Evolutionary conservation across 1,284 basidiomycete genomes (phyloP).

Genomic region (Ceratobasidium sp.): DNA sequence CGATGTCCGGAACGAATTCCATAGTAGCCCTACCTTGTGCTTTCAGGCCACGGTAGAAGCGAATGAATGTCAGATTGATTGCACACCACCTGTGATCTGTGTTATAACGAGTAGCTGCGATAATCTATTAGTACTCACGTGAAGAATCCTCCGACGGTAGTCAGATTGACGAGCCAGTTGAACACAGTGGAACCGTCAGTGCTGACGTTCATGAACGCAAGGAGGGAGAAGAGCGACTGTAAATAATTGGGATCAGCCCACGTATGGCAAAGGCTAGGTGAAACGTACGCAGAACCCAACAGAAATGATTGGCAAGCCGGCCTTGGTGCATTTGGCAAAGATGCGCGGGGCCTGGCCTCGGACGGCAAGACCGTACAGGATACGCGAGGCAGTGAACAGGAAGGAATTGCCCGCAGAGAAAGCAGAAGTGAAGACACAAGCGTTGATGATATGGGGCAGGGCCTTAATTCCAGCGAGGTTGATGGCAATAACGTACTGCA

Average conservation of each 20-base stretch:
- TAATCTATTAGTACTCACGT: conserved; percentile 59
- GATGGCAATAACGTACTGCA: conserved; percentile 84
- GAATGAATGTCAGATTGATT: conserved; percentile 60
- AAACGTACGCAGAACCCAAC: conserved; percentile 66
- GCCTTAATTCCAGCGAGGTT: conserved; percentile 77
- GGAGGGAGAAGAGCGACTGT: conserved; percentile 62
- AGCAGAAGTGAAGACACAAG: conserved; percentile 70
- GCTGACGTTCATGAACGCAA: conserved; percentile 67
- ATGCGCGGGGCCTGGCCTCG: conserved; percentile 79
- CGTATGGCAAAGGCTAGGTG: neutral
- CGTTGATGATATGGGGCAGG: conserved; percentile 59
- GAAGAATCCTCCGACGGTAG: conserved; percentile 72
- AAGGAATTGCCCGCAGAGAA: conserved; percentile 88
- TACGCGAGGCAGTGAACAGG: conserved; percentile 84
- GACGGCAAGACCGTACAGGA: conserved; percentile 84
- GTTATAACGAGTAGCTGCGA: neutral
- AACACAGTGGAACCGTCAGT: conserved; percentile 56
- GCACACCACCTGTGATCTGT: conserved; percentile 17
- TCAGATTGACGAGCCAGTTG: conserved; percentile 71
- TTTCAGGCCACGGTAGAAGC: conserved; percentile 60
- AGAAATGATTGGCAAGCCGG: conserved; percentile 76
- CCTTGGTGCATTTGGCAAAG: conserved; percentile 75
- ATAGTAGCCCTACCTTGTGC: conserved; percentile 52
- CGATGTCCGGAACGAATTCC: neutral
- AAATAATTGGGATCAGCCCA: conserved; percentile 43